Evolutionary conservation across 225 moss, liverwort and hornwort genomes (phyloP), one percentile per base, ranked within the genome.

Genomic region (Bryum argenteum): DNA sequence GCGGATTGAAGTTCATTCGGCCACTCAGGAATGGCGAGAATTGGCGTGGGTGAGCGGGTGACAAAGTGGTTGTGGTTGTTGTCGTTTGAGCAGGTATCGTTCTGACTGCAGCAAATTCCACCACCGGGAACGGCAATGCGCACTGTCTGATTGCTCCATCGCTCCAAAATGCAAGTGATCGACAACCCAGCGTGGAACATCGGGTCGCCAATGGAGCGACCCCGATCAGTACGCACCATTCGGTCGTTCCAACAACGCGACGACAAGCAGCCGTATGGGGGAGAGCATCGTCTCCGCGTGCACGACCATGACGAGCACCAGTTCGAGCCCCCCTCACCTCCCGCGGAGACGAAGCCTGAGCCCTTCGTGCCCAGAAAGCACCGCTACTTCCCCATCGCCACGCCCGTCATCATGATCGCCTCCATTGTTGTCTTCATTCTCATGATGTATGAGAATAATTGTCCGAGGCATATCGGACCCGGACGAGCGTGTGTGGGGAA

Each of bases 221-320:
- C 66, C 2, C 58, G 74, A 1, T 68, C 74, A 6, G 74, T 74
- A 5, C 66, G 74, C 40, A 74, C 74, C 48, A 74, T 23, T 2
- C 50, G 48, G 0, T 43, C 81, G 3, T 13, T 72, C 7, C 33
- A 33, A 28, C 28, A 28, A 23, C 44, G 67, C n/a, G 28, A 61
- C 2, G 3, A 2, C 21, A 16, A 5, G 38, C 47, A 8, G 8
- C 15, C 11, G 5, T 5, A 33, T 33, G 33, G 33, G 33, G 7
- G 33, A 37, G 81, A 85, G 11, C 82, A 82, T 59, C 74, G 58
- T 18, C 8, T 79, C 6, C 85, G 85, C 0, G 71, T 79, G 13
- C 77, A 85, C 71, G 74, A 85, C 69, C 85, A 85, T 38, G 85
- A 64, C 42, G 67, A 77, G 55, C 79, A 85, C 65, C 77, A 75